Evolutionary conservation across 495 filamentous ascomycete species (phyloP).

Genomic region (Neurospora cerealis): DNA sequence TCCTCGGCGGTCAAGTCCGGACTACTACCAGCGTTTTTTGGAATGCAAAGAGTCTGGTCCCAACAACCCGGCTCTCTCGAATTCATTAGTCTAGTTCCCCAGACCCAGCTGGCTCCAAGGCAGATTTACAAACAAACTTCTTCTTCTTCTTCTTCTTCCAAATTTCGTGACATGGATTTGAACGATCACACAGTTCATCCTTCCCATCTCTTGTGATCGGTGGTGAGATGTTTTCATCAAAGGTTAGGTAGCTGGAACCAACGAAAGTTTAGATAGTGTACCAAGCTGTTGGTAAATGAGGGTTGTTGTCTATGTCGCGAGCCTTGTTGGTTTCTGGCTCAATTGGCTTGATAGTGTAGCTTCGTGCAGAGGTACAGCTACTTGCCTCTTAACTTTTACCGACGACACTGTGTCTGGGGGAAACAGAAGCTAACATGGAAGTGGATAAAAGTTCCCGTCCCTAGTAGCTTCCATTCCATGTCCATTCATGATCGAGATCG

Average conservation of each 20-base stretch:
- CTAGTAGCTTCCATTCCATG: background rate
- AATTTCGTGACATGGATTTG: background rate
- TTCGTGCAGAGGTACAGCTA: background rate
- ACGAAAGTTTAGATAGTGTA: background rate
- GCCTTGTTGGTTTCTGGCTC: too few species aligned
- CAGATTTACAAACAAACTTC: background rate
- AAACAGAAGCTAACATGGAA: background rate
- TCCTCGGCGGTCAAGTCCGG: background rate
- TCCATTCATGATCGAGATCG: background rate
- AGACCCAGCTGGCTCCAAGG: background rate
- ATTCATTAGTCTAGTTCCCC: background rate
- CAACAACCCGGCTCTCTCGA: background rate
- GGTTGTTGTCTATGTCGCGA: too few species aligned
- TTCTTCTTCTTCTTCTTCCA: too few species aligned
- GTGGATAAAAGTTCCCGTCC: background rate
- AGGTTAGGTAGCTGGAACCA: background rate
- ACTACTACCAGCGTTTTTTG: background rate
- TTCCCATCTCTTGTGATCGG: background rate
- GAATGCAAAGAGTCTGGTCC: background rate
- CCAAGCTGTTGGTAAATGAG: background rate
- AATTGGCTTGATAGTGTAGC: too few species aligned
- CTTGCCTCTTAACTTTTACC: background rate
- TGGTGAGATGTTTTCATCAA: background rate
- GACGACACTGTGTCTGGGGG: background rate
- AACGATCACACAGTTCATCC: background rate